Evolutionary conservation across 805 yeast genomes (phyloP).

Genomic region (Kodamaea nitidulidarum): DNA sequence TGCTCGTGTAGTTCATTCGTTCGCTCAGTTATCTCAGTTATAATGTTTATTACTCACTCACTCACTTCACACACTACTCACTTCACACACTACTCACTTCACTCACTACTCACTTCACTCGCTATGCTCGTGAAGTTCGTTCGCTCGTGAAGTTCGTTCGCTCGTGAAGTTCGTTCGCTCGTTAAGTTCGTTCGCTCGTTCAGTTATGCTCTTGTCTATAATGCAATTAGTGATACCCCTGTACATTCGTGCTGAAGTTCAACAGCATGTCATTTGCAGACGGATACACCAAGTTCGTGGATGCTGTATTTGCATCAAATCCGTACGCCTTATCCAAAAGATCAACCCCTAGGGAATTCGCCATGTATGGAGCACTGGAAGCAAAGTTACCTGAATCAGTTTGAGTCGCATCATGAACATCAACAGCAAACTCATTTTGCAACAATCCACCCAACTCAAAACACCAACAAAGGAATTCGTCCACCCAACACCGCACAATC

Average conservation of each 20-base stretch:
- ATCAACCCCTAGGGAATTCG: too few species aligned
- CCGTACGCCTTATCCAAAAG: conserved; percentile 7
- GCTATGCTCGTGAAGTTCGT: too few species aligned
- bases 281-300: not conserved
- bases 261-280: not conserved
- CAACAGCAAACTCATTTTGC: conserved; percentile 22
- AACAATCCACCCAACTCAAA: conserved; percentile 61
- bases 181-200: too few species aligned
- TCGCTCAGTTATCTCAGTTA: too few species aligned
- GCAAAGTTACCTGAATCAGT: not conserved
- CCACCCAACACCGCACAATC: conserved; percentile 71
- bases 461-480: conserved; percentile 65
- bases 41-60: not conserved
- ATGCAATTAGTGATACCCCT: not conserved
- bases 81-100: too few species aligned
- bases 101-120: too few species aligned
- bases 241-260: not conserved
- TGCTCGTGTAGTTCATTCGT: too few species aligned
- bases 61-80: too few species aligned
- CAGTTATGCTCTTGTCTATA: not conserved
- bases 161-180: too few species aligned
- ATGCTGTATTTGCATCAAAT: not conserved
- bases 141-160: too few species aligned
- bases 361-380: too few species aligned
- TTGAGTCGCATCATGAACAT: not conserved